Percentiles rank a stretch among this genome's conserved stretches.
phyloP scores from a whole-genome alignment of 2,329 filamentous ascomycete species.

The Lasiodiplodia theobromae region DNA sequence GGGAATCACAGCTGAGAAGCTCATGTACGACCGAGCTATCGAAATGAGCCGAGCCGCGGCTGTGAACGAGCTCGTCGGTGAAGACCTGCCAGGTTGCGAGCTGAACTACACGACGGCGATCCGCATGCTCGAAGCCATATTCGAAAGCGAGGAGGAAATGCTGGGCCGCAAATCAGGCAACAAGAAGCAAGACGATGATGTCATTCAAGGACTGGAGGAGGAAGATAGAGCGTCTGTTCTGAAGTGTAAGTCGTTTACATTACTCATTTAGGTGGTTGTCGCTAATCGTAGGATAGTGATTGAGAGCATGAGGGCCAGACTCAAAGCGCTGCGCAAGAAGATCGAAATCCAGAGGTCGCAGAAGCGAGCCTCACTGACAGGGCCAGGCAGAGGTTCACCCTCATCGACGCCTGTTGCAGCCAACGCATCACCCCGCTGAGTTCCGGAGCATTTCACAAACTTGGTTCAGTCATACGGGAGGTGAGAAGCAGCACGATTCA shows the following conservation, averaged over 20 bases:
- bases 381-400: conserved; percentile 18
- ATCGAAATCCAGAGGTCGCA: conserved; percentile 46
- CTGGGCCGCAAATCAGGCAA: conserved; percentile 54
- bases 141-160: conserved; percentile 76
- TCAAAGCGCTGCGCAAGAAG: conserved; percentile 54
- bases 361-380: conserved; percentile 39
- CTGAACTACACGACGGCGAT: conserved; percentile 93
- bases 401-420: conserved; percentile 21
- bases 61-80: conserved; percentile 93
- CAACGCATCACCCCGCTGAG: conserved; percentile 25
- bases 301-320: conserved; percentile 53
- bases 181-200: conserved; percentile 55
- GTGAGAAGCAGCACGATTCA: conserved; percentile 5
- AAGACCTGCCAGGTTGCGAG: conserved; percentile 86
- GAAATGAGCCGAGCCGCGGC: conserved; percentile 96
- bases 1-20: conserved; percentile 90
- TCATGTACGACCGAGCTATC: conserved; percentile 97
- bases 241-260: conserved; percentile 67
- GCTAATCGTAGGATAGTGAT: conserved; percentile 46
- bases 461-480: not conserved
- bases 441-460: not conserved
- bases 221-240: conserved; percentile 77
- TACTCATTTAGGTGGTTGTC: not conserved
- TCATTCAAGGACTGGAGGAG: conserved; percentile 63
- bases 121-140: conserved; percentile 90